A percentile compares a stretch with the other conserved stretches of the same genome.
phyloP scores from a whole-genome alignment of 805 yeast genomes.

The Suhomyces tanzawaensis region DNA sequence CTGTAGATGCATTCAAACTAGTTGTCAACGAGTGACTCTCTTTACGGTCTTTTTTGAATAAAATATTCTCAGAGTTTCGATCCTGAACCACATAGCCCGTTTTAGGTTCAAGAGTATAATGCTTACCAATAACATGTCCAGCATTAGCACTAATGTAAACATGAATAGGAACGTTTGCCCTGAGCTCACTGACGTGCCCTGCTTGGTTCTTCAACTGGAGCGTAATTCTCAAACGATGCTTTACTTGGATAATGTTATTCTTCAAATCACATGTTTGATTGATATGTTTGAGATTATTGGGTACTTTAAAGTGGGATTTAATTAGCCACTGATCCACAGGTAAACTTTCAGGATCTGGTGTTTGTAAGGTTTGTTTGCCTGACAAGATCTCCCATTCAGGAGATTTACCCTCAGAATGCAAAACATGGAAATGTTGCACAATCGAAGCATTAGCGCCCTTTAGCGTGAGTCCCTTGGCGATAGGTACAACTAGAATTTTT shows the following conservation, averaged over 20 bases:
- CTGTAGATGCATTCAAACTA: background rate
- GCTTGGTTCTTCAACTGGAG: slow-evolving; percentile 46
- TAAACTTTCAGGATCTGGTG: slow-evolving; percentile 19
- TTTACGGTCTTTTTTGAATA: slow-evolving; percentile 27
- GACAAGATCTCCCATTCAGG: slow-evolving; percentile 40
- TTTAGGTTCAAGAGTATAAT: slow-evolving; percentile 29
- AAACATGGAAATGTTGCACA: slow-evolving; percentile 37
- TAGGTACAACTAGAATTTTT: slow-evolving; percentile 44
- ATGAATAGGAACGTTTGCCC: slow-evolving; percentile 50
- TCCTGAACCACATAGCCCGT: slow-evolving; percentile 23
- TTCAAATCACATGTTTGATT: slow-evolving; percentile 44
- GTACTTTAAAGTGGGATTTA: slow-evolving; percentile 39
- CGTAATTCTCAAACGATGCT: slow-evolving; percentile 44
- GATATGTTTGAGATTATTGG: slow-evolving; percentile 36
- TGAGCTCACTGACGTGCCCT: slow-evolving; percentile 51
- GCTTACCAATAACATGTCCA: slow-evolving; percentile 36
- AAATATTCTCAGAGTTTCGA: slow-evolving; percentile 22
- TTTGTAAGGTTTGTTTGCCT: slow-evolving; percentile 24
- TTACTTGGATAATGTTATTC: slow-evolving; percentile 41
- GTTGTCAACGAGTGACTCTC: slow-evolving; percentile 1
- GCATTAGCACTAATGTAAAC: slow-evolving; percentile 41
- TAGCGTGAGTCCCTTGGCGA: slow-evolving; percentile 43
- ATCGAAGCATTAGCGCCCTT: slow-evolving; percentile 32
- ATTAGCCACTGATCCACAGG: slow-evolving; percentile 46
- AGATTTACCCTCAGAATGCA: slow-evolving; percentile 34